These are phyloP conservation scores for Aureobasidium pullulans DNA, from an alignment of 2,329 filamentous ascomycete species.

Conservation along the genomic window DNA sequence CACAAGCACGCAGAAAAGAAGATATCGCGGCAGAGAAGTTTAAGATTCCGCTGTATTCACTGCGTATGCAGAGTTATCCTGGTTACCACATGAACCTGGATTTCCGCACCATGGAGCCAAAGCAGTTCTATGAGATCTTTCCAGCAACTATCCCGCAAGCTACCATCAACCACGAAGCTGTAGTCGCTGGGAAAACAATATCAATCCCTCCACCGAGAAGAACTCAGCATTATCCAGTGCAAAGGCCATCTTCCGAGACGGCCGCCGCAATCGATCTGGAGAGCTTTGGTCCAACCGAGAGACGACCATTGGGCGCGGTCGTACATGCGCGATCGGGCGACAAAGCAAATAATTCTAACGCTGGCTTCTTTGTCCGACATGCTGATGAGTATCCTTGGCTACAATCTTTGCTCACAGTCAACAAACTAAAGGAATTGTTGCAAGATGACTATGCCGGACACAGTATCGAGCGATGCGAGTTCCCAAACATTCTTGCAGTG, in stretches of 20 bases:
- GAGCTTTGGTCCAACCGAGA: slow-evolving; percentile 30
- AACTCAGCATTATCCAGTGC: slow-evolving; percentile 12
- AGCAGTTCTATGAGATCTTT: slow-evolving; percentile 18
- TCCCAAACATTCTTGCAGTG: slow-evolving; percentile 32
- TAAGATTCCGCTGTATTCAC: slow-evolving; percentile 20
- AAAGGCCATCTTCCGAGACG: slow-evolving; percentile 26
- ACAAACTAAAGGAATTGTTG: slow-evolving; percentile 23
- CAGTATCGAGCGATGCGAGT: slow-evolving; percentile 33
- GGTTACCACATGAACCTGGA: slow-evolving; percentile 27
- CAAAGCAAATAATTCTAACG: slow-evolving; percentile 28
- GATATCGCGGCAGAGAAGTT: slow-evolving; percentile 25
- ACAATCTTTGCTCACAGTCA: slow-evolving; percentile 21
- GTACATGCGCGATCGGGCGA: slow-evolving; percentile 29
- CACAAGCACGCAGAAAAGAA: slow-evolving; percentile 23
- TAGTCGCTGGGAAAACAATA: not conserved
- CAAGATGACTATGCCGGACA: slow-evolving; percentile 28
- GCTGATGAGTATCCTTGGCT: slow-evolving; percentile 29
- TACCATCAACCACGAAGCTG: slow-evolving; percentile 21
- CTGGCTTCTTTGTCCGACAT: slow-evolving; percentile 35
- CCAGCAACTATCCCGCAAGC: slow-evolving; percentile 24
- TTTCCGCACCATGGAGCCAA: slow-evolving; percentile 19
- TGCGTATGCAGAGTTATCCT: slow-evolving; percentile 28
- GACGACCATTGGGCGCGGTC: slow-evolving; percentile 32
- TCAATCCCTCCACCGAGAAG: slow-evolving; percentile 3
- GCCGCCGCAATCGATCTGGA: slow-evolving; percentile 22